These are phyloP conservation scores for Coemansia nantahalensis DNA, from an alignment of 192 early-diverging fungal genomes.

Conservation along the genomic window DNA sequence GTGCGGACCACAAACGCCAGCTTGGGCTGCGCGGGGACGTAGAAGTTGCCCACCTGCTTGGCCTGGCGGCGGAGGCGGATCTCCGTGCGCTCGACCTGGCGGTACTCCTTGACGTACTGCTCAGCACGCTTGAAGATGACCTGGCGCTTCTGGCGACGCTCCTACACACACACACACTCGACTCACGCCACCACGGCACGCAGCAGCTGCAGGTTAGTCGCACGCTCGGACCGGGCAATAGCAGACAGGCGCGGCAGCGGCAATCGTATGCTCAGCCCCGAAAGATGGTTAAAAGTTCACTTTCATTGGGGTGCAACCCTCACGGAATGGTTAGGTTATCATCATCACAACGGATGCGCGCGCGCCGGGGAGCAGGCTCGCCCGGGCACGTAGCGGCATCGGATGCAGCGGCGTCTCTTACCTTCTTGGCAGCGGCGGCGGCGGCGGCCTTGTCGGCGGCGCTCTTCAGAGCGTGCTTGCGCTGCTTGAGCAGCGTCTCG, in stretches of 20 bases:
- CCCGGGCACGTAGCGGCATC: constrained; percentile 5
- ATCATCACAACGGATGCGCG: constrained; percentile 43
- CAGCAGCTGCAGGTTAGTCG: too few relatives aligned
- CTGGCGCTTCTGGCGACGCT: constrained; percentile 70
- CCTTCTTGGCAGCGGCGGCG: constrained; percentile 45
- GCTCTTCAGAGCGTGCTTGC: constrained; percentile 71
- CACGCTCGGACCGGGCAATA: too few relatives aligned
- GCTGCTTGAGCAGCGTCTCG: constrained; percentile 88
- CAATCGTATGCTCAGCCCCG: constrained; percentile 65
- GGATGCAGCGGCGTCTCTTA: constrained; percentile 1
- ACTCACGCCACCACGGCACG: too few relatives aligned
- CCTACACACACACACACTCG: constrained; percentile 35
- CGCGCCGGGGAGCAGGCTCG: too few relatives aligned
- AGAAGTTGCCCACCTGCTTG: constrained; percentile 86
- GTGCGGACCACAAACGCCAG: constrained; percentile 98
- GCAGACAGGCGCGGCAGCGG: too few relatives aligned
- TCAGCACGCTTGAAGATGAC: constrained; percentile 99
- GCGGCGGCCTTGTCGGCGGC: constrained; percentile 59
- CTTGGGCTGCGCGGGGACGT: constrained; percentile 94
- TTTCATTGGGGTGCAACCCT: constrained; percentile 53
- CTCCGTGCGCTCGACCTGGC: constrained; percentile 80
- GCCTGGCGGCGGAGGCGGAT: constrained; percentile 92
- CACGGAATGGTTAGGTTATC: constrained; percentile 19
- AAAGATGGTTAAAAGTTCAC: constrained; percentile 68
- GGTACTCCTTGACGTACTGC: constrained; percentile 98